phyloP scores from a whole-genome alignment of 2,329 filamentous ascomycete species.

The Corniculantispora saksenae region DNA sequence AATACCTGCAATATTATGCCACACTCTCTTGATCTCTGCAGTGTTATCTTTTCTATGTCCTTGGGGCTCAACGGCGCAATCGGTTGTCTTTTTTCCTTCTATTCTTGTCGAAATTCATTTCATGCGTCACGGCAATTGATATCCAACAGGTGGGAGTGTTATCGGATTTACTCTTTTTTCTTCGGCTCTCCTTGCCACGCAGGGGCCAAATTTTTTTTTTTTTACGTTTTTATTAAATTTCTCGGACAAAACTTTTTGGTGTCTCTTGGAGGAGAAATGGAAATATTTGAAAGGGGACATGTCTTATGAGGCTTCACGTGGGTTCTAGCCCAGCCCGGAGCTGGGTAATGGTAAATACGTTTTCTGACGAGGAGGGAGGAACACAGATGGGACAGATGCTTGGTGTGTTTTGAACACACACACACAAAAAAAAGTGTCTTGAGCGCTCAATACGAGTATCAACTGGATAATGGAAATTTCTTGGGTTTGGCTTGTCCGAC shows the following conservation, averaged over 20 bases:
- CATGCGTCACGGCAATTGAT: conserved; percentile 18
- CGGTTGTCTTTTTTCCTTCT: conserved; percentile 4
- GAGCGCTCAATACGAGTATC: background rate
- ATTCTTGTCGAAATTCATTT: conserved; percentile 12
- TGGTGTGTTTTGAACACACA: background rate
- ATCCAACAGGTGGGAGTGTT: conserved; percentile 17
- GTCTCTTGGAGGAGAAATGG: background rate
- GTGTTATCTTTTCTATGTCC: background rate
- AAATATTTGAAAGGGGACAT: background rate
- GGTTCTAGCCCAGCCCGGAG: conserved; percentile 2
- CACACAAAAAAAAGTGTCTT: background rate
- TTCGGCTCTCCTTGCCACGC: background rate
- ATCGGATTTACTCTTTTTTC: conserved; percentile 16
- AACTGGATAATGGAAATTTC: conserved; percentile 7
- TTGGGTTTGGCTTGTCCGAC: background rate
- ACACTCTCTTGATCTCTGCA: background rate
- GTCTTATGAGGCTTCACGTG: background rate
- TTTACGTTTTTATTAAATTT: conserved; percentile 7
- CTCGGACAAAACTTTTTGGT: conserved; percentile 13
- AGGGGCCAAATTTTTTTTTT: background rate
- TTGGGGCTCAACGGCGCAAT: conserved; percentile 2
- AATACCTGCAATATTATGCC: background rate
- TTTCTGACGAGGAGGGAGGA: background rate
- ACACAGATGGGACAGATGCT: background rate
- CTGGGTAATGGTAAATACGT: conserved; percentile 20